Evolutionary conservation across 1,284 basidiomycete species (phyloP).

Genomic region (Boletus semigastroideus): DNA sequence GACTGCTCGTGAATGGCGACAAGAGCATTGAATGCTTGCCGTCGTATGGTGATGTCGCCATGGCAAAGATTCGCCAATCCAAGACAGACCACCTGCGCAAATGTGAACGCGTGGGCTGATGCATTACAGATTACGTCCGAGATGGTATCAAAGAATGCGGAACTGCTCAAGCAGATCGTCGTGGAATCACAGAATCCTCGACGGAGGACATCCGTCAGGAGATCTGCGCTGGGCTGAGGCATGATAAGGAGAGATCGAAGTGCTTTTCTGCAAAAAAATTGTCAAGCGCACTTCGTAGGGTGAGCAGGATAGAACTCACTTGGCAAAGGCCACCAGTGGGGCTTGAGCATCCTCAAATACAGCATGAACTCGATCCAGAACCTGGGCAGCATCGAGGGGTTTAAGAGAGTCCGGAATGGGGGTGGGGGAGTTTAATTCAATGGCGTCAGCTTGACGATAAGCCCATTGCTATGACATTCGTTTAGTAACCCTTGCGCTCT

Average conservation of each 20-base stretch:
- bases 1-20: constrained; percentile 70
- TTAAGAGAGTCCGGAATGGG: constrained; percentile 48
- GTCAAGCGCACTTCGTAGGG: constrained; percentile 7
- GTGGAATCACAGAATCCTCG: constrained; percentile 68
- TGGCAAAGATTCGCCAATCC: constrained; percentile 87
- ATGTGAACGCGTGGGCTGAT: constrained; percentile 62
- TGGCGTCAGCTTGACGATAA: constrained; percentile 59
- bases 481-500: constrained; percentile 4
- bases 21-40: constrained; percentile 80
- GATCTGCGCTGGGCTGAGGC: constrained; percentile 56
- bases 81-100: constrained; percentile 78
- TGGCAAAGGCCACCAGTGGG: constrained; percentile 54
- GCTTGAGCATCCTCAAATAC: constrained; percentile 62
- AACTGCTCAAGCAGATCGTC: constrained; percentile 41
- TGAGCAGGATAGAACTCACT: constrained; percentile 45
- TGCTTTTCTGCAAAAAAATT: constrained; percentile 59
- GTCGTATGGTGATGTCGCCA: constrained; percentile 63
- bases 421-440: constrained; percentile 58
- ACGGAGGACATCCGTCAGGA: constrained; percentile 71
- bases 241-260: constrained; percentile 70
- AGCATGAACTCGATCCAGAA: constrained; percentile 65
- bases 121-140: constrained; percentile 69
- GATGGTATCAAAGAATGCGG: constrained; percentile 74
- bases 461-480: constrained; percentile 58
- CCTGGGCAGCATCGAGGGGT: constrained; percentile 50